phyloP scores from a whole-genome alignment of 768 basidiomycete genomes.

The Lactarius sanguifluus region DNA sequence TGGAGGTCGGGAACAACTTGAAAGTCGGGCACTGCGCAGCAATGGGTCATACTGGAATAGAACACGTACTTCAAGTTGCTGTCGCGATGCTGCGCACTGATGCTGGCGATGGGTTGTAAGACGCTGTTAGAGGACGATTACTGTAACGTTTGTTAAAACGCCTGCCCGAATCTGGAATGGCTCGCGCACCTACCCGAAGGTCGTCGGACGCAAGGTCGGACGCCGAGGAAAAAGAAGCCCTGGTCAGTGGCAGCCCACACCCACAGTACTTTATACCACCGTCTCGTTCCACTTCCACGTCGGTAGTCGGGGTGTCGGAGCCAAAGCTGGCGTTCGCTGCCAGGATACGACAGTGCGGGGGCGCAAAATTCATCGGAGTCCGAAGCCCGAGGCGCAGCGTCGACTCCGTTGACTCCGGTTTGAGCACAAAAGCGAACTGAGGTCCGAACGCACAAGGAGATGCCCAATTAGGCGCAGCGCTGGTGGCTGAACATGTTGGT shows the following conservation, averaged over 20 bases:
- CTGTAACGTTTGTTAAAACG: not conserved
- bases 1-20: too few species aligned
- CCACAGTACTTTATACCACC: not conserved
- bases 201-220: not conserved
- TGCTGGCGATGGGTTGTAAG: too few species aligned
- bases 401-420: not conserved
- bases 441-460: not conserved
- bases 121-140: too few species aligned
- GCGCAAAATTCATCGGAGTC: not conserved
- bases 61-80: too few species aligned
- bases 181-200: not conserved
- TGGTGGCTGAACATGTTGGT: not conserved
- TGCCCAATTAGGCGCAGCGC: not conserved
- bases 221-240: not conserved
- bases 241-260: not conserved
- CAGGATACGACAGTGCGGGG: not conserved
- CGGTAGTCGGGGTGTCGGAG: conserved; percentile 1
- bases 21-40: too few species aligned
- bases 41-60: too few species aligned
- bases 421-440: not conserved
- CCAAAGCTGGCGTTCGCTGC: not conserved
- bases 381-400: not conserved
- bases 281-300: not conserved
- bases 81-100: too few species aligned
- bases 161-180: not conserved